Base-by-base conservation (phyloP, 106 monocot genomes). In the Dactylorhiza incarnata region DNA sequence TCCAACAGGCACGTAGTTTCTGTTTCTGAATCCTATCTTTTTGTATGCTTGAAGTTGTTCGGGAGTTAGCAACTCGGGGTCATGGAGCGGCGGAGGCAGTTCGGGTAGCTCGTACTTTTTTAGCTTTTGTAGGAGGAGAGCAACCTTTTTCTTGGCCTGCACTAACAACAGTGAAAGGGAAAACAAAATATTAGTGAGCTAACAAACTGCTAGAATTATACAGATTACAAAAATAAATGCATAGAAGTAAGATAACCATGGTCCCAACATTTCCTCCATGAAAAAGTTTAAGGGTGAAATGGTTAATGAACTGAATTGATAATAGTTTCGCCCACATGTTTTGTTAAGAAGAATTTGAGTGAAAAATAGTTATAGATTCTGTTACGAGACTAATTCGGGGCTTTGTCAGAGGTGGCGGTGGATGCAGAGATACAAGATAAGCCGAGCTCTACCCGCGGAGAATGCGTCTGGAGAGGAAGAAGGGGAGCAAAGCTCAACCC, bases 51-150 rank as follows among this genome's bases (percentile, higher is more conserved):
- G 97, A 79, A 99, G 97, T 56, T 99, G 97, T 75, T 99, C 97
- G 9, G 84, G 63, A 2, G 94, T 99, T 20, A 99, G 80, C 23
- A 99, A 77, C 66, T 99, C 97, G 13, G 97, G 97, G 81, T 99
- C 97, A 86, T 99, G 97, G 9, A 85, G 86, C 66, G 97, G 97
- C 56, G 91, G 72, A 37, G 97, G 91, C 68, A 94, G 74, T 55
- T 99, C 97, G n/a, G 97, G 97, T 66, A 99, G 73, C 70, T 99
- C 97, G 82, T 99, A 99, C 26, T 99, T 99, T 74, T 99, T 99
- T 29, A 99, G 94, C 63, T 99, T 99, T 48, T 99, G 97, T 49
- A 99, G 86, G 45, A 99, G 97, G 77, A 99, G 59, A 78, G 94
- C 89, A 46, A 91, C 97, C 74, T 99, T 99, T 75, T 99, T 99